Evolutionary conservation across 495 filamentous ascomycete genomes (phyloP).

Genomic region (Annulohypoxylon bovei): DNA sequence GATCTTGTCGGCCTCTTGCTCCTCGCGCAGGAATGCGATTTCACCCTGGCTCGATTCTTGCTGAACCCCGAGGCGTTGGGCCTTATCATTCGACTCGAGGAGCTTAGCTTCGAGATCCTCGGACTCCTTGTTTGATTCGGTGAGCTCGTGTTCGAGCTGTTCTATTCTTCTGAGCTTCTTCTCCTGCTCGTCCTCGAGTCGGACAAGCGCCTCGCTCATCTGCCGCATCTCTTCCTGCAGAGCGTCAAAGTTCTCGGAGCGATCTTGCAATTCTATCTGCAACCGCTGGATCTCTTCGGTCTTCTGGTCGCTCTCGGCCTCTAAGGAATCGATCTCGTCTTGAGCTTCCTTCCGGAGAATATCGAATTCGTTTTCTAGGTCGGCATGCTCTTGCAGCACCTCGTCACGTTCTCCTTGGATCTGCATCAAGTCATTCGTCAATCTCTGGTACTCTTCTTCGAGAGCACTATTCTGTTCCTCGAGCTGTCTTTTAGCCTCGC

Average conservation of each 20-base stretch:
- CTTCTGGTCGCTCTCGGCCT: constrained; percentile 77
- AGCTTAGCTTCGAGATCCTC: constrained; percentile 79
- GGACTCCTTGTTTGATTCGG: constrained; percentile 78
- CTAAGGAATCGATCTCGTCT: constrained; percentile 84
- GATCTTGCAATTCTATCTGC: constrained; percentile 72
- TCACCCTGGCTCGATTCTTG: constrained; percentile 92
- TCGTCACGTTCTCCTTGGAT: constrained; percentile 90
- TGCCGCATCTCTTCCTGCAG: constrained; percentile 91
- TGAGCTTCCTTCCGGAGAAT: constrained; percentile 81
- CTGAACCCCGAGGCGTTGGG: constrained; percentile 85
- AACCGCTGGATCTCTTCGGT: constrained; percentile 76
- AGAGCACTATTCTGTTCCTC: constrained; percentile 69
- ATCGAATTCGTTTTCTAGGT: constrained; percentile 82
- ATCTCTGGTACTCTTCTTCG: constrained; percentile 79
- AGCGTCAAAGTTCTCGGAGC: constrained; percentile 83
- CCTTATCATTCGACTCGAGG: constrained; percentile 83
- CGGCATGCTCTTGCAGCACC: constrained; percentile 77
- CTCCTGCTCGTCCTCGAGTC: constrained; percentile 87
- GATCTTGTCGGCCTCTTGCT: constrained; percentile 98
- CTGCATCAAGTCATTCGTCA: constrained; percentile 80
- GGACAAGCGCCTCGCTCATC: constrained; percentile 83
- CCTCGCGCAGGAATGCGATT: constrained; percentile 93
- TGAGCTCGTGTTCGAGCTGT: constrained; percentile 77
- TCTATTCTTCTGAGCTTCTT: constrained; percentile 69
- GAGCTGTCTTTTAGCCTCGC: constrained; percentile 66